Conservation (phyloP, 306 rosid genomes). For the Canavalia gladiata region DNA sequence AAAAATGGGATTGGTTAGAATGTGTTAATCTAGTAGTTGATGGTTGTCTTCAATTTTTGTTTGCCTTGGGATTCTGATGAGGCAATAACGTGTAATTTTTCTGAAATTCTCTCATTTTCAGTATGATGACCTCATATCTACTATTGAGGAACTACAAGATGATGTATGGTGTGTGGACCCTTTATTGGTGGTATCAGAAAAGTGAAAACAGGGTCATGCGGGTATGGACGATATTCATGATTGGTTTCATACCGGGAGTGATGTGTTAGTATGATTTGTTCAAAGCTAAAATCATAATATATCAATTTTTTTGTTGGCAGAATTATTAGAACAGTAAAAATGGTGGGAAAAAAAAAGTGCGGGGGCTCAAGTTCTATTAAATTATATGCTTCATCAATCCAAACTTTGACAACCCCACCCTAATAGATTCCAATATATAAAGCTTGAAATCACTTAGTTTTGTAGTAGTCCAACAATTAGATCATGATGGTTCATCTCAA, state of each 20-base stretch:
- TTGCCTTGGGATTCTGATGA: conserved; percentile 34
- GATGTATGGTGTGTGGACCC: conserved; percentile 30
- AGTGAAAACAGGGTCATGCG: conserved; percentile 12
- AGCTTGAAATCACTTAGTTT: background rate
- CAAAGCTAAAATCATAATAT: background rate
- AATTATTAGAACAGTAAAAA: conserved; percentile 10
- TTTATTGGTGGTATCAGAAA: conserved; percentile 25
- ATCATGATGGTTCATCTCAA: background rate
- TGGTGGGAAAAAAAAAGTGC: background rate
- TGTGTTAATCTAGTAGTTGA: conserved; percentile 53
- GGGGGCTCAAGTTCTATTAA: background rate
- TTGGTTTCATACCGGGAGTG: conserved; percentile 37
- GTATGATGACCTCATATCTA: background rate
- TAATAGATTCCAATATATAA: background rate
- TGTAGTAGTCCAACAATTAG: background rate
- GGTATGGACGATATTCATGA: conserved; percentile 46
- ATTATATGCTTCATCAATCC: conserved; percentile 34
- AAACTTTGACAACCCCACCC: conserved; percentile 2
- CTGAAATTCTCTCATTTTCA: background rate
- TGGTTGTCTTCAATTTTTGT: conserved; percentile 56
- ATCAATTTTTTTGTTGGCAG: background rate
- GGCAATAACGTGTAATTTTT: background rate
- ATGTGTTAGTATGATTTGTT: conserved; percentile 23
- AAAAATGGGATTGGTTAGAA: conserved; percentile 42
- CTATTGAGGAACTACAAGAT: conserved; percentile 21